These are phyloP conservation scores for Dendrocalamus sinicus DNA, from an alignment of 176 grass and related monocot genomes.

Conservation along the genomic window DNA sequence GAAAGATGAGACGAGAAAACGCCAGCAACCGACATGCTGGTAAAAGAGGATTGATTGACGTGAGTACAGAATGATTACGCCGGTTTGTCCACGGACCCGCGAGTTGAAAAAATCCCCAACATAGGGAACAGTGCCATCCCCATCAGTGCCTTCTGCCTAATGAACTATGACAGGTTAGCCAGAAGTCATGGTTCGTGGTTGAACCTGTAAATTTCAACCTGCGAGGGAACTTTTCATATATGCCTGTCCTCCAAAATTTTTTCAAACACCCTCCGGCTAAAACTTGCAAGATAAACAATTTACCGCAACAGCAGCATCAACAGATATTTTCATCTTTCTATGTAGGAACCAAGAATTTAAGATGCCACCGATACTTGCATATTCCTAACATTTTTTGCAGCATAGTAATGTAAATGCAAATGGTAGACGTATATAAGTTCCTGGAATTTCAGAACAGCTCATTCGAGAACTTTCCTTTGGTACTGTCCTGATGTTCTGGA, in stretches of 20 bases:
- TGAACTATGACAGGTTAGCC: too few relatives aligned
- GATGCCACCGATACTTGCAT: neutral
- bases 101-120: neutral
- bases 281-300: neutral
- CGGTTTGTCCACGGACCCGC: neutral
- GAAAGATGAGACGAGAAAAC: neutral
- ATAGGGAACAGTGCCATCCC: neutral
- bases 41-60: constrained; percentile 33
- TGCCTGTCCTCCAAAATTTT: neutral
- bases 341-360: neutral
- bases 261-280: neutral
- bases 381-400: neutral
- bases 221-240: neutral
- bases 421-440: neutral
- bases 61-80: constrained; percentile 8
- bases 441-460: neutral
- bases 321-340: neutral
- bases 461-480: neutral
- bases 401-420: neutral
- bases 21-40: neutral
- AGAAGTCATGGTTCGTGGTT: neutral
- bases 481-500: neutral
- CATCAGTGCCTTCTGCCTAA: neutral
- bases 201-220: neutral
- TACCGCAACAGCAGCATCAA: neutral